Percentiles rank a stretch among this genome's conserved stretches.
Evolutionary conservation across 1,284 basidiomycete species (phyloP).

Genomic region (Singerocomus rubriflavus): DNA sequence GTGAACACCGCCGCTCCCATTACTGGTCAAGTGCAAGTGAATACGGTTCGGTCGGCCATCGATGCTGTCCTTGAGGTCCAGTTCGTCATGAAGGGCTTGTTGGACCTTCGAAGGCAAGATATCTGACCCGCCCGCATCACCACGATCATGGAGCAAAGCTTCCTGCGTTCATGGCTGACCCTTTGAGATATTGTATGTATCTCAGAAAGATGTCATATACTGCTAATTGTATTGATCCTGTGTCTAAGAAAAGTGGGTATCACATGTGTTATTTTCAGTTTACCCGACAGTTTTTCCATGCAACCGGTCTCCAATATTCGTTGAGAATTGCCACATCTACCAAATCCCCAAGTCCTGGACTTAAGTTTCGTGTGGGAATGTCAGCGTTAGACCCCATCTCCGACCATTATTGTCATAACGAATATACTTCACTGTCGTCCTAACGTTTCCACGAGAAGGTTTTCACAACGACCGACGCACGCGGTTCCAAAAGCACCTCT

Average conservation of each 20-base stretch:
- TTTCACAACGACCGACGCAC: too few species aligned
- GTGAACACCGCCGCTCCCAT: conserved; percentile 70
- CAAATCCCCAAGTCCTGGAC: neutral
- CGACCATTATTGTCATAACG: too few species aligned
- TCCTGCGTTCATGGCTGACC: neutral
- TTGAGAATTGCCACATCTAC: neutral
- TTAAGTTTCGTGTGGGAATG: neutral
- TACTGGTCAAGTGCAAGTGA: conserved; percentile 44
- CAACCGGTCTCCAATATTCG: neutral
- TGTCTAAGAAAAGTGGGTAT: neutral
- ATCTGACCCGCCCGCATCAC: conserved; percentile 16
- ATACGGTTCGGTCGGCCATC: conserved; percentile 43
- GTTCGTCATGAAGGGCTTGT: conserved; percentile 71
- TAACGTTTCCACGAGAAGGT: neutral
- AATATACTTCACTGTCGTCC: neutral
- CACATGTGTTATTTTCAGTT: neutral
- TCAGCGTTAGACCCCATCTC: neutral
- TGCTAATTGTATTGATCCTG: neutral
- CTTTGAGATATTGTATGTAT: neutral
- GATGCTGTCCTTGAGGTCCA: conserved; percentile 76
- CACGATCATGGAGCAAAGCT: neutral
- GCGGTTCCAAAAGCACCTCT: too few species aligned
- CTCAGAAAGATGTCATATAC: neutral
- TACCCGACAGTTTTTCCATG: neutral
- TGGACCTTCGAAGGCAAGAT: conserved; percentile 60